Base-by-base conservation (phyloP, 116 monocot genomes). In the Thalassia testudinum region DNA sequence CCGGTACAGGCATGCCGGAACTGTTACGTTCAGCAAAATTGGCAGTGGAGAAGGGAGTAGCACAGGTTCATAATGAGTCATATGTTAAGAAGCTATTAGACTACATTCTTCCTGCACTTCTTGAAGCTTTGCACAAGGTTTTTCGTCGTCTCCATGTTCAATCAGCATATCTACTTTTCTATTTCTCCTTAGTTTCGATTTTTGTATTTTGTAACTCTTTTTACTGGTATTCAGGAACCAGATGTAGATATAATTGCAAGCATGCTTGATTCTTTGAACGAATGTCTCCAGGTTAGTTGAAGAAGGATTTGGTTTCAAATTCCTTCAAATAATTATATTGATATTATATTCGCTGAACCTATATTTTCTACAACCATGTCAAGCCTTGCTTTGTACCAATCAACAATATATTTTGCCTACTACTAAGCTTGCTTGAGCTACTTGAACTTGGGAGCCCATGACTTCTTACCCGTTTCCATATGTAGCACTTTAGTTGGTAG, bases 121-220 rank as follows among this genome's bases (percentile, higher is more conserved):
- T 97, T 63, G 89, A 97, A 77, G 97, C 97, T 57, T 55, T 97
- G 47, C 89, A 85, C 60, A 89, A 89, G 79, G 97, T 97, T 21
- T 43, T 22, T 34, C 10, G 10, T 34, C 6, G 30, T 34, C 30
- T 34, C 10, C 10, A 10, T 10, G 30, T 5, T 3, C 30, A 3
- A 34, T 34, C 10, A 3, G 3, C 30, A 34, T 34, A 10, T 34
- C 3, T 34, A 34, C 30, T 34, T 3, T 34, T 47, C 45, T 28
- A 12, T 0, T 2, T 42, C 2, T 15, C 21, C 27, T 14, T 15
- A 21, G 12, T 21, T 67, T 11, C 7, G 8, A 40, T 42, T 64
- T 50, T 60, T 20, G 15, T 43, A 18, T 19, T 8, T 60, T 2
- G 30, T 34, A 3, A 34, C 30, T 10, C 30, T 5, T 5, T 34